Evolutionary conservation across 2,329 filamentous ascomycete species (phyloP).

Genomic region (Aspergillus fumigatus): DNA sequence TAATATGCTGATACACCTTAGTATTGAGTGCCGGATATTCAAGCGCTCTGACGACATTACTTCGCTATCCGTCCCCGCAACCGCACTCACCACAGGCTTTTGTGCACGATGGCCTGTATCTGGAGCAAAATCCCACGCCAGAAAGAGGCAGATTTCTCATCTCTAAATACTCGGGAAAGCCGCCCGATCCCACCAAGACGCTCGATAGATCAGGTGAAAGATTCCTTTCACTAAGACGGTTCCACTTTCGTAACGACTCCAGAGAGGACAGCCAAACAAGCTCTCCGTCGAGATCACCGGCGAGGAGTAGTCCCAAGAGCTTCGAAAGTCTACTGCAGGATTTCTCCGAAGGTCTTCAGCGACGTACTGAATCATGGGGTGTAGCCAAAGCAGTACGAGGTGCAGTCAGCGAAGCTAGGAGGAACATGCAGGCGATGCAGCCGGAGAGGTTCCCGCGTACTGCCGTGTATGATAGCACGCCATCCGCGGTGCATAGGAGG

Average conservation of each 20-base stretch:
- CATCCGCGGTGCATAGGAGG: constrained; percentile 10
- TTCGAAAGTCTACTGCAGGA: constrained; percentile 46
- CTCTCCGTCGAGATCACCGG: constrained; percentile 35
- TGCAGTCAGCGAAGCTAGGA: constrained; percentile 44
- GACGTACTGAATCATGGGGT: constrained; percentile 46
- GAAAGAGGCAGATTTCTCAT: constrained; percentile 43
- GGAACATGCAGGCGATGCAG: constrained; percentile 45
- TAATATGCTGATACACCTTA: constrained; percentile 28
- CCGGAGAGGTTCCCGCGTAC: constrained; percentile 31
- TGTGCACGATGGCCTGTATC: constrained; percentile 71
- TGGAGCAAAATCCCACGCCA: constrained; percentile 41
- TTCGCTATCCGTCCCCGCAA: constrained; percentile 72
- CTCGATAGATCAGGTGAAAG: constrained; percentile 18
- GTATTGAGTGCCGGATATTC: constrained; percentile 87
- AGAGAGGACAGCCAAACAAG: constrained; percentile 23
- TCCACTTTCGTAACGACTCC: constrained; percentile 26
- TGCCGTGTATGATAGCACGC: constrained; percentile 14
- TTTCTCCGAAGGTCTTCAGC: constrained; percentile 46
- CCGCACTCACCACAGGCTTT: constrained; percentile 70
- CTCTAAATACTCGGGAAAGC: constrained; percentile 43
- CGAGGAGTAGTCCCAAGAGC: constrained; percentile 36
- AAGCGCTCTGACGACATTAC: constrained; percentile 70
- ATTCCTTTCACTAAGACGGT: constrained; percentile 13
- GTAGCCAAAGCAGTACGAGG: constrained; percentile 47
- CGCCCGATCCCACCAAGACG: constrained; percentile 32